Conservation (phyloP, 306 rosid genomes). For the Prunus persica region DNA sequence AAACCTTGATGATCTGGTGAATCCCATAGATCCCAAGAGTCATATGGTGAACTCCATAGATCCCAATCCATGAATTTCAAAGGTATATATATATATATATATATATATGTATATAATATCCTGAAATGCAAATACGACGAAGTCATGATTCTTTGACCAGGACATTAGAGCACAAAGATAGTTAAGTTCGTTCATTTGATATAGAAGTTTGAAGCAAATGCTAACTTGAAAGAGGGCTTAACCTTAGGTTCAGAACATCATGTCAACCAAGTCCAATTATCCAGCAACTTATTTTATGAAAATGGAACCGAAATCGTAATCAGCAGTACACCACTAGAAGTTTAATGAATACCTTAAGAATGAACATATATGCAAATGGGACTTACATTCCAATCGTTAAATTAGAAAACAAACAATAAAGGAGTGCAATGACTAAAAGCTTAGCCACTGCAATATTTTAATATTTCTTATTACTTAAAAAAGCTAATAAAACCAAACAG, state of each 20-base stretch:
- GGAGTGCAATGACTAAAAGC: neutral
- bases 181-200: neutral
- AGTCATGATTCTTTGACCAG: neutral
- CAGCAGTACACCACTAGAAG: no score
- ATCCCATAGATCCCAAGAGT: constrained; percentile 57
- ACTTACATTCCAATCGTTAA: neutral
- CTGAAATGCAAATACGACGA: constrained; percentile 33
- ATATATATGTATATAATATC: neutral
- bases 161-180: constrained; percentile 1
- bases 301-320: neutral
- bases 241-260: neutral
- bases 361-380: neutral
- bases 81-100: neutral
- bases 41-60: constrained; percentile 56
- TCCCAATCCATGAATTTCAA: constrained; percentile 53
- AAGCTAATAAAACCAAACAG: no score
- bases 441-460: neutral
- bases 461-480: neutral
- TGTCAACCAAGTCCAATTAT: neutral
- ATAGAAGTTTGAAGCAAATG: neutral
- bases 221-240: neutral
- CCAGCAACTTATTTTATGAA: neutral
- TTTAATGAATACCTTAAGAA: no score
- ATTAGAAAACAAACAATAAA: neutral
- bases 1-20: constrained; percentile 54